Conservation (phyloP, 2,329 filamentous ascomycete genomes). For the Colletotrichum costaricense region DNA sequence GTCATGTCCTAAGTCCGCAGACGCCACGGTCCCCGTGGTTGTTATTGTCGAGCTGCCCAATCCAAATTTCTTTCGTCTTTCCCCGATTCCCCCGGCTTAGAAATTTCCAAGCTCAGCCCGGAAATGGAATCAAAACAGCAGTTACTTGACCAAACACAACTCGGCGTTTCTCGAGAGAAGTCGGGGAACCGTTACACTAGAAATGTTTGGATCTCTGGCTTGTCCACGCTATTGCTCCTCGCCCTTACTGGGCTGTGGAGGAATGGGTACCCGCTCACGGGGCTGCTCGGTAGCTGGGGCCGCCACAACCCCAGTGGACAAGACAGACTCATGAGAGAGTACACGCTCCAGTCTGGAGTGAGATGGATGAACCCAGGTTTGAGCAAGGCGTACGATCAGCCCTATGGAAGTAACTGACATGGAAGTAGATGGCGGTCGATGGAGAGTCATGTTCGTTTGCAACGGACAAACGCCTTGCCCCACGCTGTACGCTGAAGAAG, state of each 20-base stretch:
- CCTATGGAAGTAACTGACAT: background rate
- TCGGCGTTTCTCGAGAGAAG: background rate
- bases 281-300: slow-evolving; percentile 8
- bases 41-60: background rate
- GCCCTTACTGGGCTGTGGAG: background rate
- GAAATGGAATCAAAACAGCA: slow-evolving; percentile 25
- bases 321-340: slow-evolving; percentile 9
- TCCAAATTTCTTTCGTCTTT: background rate
- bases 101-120: background rate
- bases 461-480: slow-evolving; percentile 30
- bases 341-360: slow-evolving; percentile 13
- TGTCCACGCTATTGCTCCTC: background rate
- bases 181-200: background rate
- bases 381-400: background rate
- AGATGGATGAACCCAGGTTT: slow-evolving; percentile 30
- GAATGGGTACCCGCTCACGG: background rate
- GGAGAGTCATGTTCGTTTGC: slow-evolving; percentile 30
- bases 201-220: background rate
- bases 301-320: background rate
- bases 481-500: slow-evolving; percentile 23
- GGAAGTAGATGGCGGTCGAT: slow-evolving; percentile 21
- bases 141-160: background rate
- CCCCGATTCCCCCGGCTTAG: background rate
- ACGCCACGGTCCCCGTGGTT: background rate
- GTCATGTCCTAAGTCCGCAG: background rate